Percentiles rank a stretch among this genome's conserved stretches.
phyloP scores from a whole-genome alignment of 306 rosid genomes.

The Dryas alaskensis region DNA sequence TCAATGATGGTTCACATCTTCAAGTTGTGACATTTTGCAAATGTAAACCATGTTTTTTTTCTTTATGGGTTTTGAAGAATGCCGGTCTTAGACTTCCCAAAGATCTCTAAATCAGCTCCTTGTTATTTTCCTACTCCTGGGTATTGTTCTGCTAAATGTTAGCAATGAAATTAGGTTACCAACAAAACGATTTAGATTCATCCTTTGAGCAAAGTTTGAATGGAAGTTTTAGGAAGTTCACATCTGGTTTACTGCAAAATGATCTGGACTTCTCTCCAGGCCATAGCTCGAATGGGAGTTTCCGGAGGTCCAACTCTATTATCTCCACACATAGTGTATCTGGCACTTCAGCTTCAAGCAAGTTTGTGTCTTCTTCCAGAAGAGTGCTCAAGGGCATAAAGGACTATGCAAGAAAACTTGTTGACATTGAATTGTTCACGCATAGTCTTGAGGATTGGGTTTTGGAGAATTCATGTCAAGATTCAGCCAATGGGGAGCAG shows the following conservation, averaged over 20 bases:
- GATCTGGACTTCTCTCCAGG: conserved; percentile 68
- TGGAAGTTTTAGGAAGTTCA: conserved; percentile 46
- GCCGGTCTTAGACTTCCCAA: neutral
- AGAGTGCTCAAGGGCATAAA: conserved; percentile 68
- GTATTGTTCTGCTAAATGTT: conserved; percentile 22
- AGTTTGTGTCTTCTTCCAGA: conserved; percentile 50
- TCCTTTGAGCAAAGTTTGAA: conserved; percentile 36
- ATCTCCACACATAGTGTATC: conserved; percentile 58
- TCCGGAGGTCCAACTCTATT: conserved; percentile 68
- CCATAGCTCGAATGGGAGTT: conserved; percentile 73
- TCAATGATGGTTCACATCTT: conserved; percentile 37
- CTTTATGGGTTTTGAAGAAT: conserved; percentile 35
- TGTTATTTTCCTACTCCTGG: conserved; percentile 31
- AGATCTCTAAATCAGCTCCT: conserved; percentile 27
- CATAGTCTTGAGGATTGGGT: conserved; percentile 74
- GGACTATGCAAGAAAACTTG: conserved; percentile 68
- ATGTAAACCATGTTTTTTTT: conserved; percentile 5
- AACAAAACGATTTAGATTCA: conserved; percentile 35
- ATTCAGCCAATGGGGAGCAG: conserved; percentile 47
- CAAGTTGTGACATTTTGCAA: conserved; percentile 24
- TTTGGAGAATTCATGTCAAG: conserved; percentile 50
- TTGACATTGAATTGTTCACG: conserved; percentile 58
- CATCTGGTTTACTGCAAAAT: conserved; percentile 57
- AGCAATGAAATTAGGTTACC: conserved; percentile 52
- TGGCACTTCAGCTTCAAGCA: conserved; percentile 61